Percentiles rank a stretch among this genome's conserved stretches.
Evolutionary conservation across 371 early-diverging fungal species (phyloP).

Genomic region (Circinella umbellata): DNA sequence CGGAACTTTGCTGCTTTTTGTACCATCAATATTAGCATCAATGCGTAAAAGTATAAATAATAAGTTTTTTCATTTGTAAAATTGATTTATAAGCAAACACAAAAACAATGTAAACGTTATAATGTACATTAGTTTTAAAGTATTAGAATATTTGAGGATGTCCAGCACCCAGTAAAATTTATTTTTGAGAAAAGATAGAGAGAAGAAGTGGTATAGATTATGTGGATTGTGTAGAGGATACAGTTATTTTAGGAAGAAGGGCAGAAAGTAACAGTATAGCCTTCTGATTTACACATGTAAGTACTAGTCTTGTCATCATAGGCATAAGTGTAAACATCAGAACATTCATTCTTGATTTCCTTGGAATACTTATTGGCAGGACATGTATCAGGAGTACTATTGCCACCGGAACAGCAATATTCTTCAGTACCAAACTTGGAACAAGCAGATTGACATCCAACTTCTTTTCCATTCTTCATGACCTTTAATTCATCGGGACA

Average conservation of each 20-base stretch:
- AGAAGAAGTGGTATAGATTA: background rate
- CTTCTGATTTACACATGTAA: conserved; percentile 38
- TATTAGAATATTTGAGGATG: background rate
- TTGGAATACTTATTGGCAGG: conserved; percentile 31
- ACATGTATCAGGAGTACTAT: conserved; percentile 32
- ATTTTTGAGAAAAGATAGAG: background rate
- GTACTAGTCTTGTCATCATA: conserved; percentile 55
- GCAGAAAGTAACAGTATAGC: conserved; percentile 52
- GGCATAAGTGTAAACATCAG: conserved; percentile 51
- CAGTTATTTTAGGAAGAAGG: background rate
- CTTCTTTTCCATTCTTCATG: conserved; percentile 29
- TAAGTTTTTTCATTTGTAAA: too few species aligned
- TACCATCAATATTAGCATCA: too few species aligned
- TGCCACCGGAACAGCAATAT: conserved; percentile 42
- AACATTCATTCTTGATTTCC: conserved; percentile 33
- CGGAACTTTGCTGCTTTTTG: too few species aligned
- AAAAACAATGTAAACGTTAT: too few species aligned
- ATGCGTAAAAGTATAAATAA: too few species aligned
- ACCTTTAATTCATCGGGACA: conserved; percentile 40
- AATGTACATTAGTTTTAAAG: too few species aligned
- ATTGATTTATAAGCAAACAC: too few species aligned
- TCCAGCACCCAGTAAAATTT: background rate
- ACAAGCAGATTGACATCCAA: conserved; percentile 42
- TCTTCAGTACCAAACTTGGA: conserved; percentile 31
- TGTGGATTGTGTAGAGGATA: too few species aligned